Evolutionary conservation across 78 protist species (phyloP), one percentile per base, ranked within the genome.

Genomic region (Emiliania huxleyi): DNA sequence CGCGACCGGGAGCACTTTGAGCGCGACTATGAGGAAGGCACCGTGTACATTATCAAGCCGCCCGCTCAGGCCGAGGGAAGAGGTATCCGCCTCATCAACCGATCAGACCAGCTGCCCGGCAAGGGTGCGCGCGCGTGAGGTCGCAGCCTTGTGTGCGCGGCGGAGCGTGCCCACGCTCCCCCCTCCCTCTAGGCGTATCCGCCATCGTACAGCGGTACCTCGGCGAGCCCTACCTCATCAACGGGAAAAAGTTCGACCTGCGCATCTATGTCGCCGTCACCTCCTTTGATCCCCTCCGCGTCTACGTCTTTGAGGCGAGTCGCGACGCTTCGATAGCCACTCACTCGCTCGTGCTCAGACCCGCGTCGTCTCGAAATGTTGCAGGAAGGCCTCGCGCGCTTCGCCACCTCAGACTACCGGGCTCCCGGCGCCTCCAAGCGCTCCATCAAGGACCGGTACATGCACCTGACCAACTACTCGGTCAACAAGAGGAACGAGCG

Each of bases 201-300:
- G 69, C 42, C 12, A 4, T 94, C 8, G 96, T 91, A 43, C 93
- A 89, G 69, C 84, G 94, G 11, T 94, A 94, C 90, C 2, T 94
- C 22, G 92, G 91, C 25, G 92, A 94, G 42, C 97, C 97, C 11
- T 29, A 73, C 35, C 92, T 96, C n/a, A 71, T 96, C n/a, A 93
- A 94, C 25, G 93, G 90, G 37, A 71, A 73, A 75, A 96, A 96
- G 92, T 96, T 94, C 45, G 97, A 96, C 90, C 73, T 94, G 69
- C 75, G 97, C 11, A 3, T 96, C n/a, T 96, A 96, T 77, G 83
- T 49, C 42, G 89, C 40, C 38, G 95, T 94, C 45, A 94, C 95
- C 26, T 19, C 52, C n/a, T 91, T 94, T 52, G 94, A 94, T 75
- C 95, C 95, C 69, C 88, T 94, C 42, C 87, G 87, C 35, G 38